These are phyloP conservation scores for Hydnomerulius pinastri DNA, from an alignment of 768 basidiomycete genomes.

Conservation along the genomic window DNA sequence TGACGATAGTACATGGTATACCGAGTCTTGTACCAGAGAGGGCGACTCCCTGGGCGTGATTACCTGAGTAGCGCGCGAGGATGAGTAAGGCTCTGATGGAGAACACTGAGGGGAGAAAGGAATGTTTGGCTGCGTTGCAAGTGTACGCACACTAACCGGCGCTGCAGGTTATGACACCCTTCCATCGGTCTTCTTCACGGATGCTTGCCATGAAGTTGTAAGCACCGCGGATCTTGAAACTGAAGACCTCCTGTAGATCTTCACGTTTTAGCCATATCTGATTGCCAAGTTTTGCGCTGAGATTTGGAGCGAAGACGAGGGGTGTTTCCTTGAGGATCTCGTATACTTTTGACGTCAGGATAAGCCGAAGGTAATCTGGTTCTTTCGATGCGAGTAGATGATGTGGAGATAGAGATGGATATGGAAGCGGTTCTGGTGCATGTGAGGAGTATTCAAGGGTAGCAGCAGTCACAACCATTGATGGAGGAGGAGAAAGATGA, in stretches of 20 bases:
- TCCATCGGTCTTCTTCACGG: conserved; percentile 88
- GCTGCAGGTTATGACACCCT: conserved; percentile 96
- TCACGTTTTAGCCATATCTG: conserved; percentile 97
- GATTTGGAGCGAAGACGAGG: conserved; percentile 80
- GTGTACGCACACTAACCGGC: conserved; percentile 82
- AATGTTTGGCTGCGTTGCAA: conserved; percentile 17
- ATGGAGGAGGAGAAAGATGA: not conserved
- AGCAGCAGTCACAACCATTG: conserved; percentile 38
- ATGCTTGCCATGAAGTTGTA: conserved; percentile 98
- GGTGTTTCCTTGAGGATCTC: conserved; percentile 90
- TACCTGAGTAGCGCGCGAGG: conserved; percentile 60
- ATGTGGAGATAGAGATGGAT: conserved; percentile 69
- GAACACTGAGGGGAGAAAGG: not conserved
- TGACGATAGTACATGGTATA: conserved; percentile 98
- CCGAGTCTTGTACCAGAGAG: conserved; percentile 85
- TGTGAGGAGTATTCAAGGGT: conserved; percentile 69
- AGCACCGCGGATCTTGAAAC: conserved; percentile 97
- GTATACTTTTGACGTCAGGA: conserved; percentile 88
- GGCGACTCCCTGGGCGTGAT: conserved; percentile 98
- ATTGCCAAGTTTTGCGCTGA: conserved; percentile 87
- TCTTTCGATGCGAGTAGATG: conserved; percentile 62
- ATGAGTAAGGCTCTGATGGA: not conserved
- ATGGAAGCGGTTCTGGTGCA: conserved; percentile 65
- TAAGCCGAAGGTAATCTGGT: conserved; percentile 88
- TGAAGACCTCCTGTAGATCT: conserved; percentile 96